Evolutionary conservation across 2,329 filamentous ascomycete species (phyloP).

Genomic region (Esteya vermicola): DNA sequence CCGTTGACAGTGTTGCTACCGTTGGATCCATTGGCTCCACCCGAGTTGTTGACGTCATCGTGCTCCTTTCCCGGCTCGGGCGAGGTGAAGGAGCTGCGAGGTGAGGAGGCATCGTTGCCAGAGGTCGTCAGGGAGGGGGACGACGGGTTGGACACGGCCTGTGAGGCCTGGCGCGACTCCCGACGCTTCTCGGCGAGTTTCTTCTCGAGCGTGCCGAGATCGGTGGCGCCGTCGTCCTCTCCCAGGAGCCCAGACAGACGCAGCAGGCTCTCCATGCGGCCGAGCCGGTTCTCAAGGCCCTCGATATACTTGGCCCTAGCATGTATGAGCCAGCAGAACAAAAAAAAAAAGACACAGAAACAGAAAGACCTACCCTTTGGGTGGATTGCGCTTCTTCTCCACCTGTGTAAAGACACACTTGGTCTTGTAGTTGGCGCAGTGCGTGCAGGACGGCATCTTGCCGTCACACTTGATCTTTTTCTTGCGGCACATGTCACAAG

Average conservation of each 20-base stretch:
- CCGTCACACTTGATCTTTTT: constrained; percentile 98
- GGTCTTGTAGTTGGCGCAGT: constrained; percentile 96
- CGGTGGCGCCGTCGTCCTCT: constrained; percentile 76
- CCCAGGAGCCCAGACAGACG: constrained; percentile 73
- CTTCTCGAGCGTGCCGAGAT: constrained; percentile 78
- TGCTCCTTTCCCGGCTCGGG: constrained; percentile 25
- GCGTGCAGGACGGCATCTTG: constrained; percentile 85
- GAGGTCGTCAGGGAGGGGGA: constrained; percentile 35
- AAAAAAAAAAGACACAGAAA: too few relatives aligned
- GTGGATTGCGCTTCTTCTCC: constrained; percentile 95
- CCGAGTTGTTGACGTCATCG: constrained; percentile 12
- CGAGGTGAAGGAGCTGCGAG: constrained; percentile 40
- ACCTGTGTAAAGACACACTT: constrained; percentile 96
- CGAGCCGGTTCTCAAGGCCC: constrained; percentile 82
- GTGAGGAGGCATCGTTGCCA: constrained; percentile 27
- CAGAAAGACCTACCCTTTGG: constrained; percentile 73
- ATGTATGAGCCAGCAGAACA: neutral
- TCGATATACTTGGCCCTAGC: constrained; percentile 91
- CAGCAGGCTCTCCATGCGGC: constrained; percentile 88
- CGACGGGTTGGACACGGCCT: constrained; percentile 33
- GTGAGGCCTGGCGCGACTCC: constrained; percentile 34
- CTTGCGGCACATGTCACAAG: constrained; percentile 93
- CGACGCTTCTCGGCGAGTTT: constrained; percentile 42
- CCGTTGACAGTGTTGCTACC: neutral
- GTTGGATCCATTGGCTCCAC: neutral